Evolutionary conservation across 2,329 filamentous ascomycete species (phyloP).

Genomic region (Amauroascus verrucosus): DNA sequence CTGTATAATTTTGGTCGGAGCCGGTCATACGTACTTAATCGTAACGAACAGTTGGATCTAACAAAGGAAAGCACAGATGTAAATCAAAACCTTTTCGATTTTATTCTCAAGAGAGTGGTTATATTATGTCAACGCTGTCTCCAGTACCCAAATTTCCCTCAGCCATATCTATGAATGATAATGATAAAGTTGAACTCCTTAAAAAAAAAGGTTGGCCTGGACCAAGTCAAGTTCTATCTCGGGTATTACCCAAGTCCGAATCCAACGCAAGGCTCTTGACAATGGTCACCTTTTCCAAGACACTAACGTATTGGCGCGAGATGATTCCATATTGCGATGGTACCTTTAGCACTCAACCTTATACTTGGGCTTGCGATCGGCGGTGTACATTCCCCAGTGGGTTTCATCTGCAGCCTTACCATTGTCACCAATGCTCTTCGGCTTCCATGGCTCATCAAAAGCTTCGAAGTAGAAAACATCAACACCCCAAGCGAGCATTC

Average conservation of each 20-base stretch:
- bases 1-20: too few species aligned
- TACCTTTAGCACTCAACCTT: slow-evolving; percentile 33
- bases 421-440: slow-evolving; percentile 51
- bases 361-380: slow-evolving; percentile 50
- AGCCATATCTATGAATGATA: background rate
- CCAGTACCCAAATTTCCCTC: background rate
- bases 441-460: slow-evolving; percentile 65
- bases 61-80: too few species aligned
- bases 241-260: background rate
- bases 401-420: slow-evolving; percentile 54
- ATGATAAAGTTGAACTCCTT: background rate
- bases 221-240: background rate
- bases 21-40: too few species aligned
- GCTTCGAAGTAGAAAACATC: slow-evolving; percentile 67
- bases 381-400: slow-evolving; percentile 59
- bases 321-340: background rate
- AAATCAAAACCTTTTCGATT: background rate
- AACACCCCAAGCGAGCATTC: slow-evolving; percentile 53
- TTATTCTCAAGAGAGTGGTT: background rate
- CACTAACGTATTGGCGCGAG: background rate
- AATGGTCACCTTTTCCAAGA: background rate
- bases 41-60: too few species aligned
- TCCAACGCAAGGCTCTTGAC: background rate
- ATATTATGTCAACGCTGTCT: background rate
- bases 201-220: background rate